Conservation (phyloP, 139 green algal genomes). For the Spirogloea muscicola region DNA sequence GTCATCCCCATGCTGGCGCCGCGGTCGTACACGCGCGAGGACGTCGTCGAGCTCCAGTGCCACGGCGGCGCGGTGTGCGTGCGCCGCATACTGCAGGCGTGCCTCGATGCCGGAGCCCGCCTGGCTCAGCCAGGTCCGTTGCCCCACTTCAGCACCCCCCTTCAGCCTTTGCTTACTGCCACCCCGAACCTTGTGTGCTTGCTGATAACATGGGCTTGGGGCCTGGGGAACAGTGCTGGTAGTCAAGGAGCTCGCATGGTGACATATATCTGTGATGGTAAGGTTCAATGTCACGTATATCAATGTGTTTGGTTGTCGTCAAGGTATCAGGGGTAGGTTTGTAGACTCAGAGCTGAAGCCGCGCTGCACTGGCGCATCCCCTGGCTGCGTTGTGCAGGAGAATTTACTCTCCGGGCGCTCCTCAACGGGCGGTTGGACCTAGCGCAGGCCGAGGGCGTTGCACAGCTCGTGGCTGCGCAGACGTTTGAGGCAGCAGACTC, state of each 20-base stretch:
- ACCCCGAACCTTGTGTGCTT: too few relatives aligned
- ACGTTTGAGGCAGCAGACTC: constrained; percentile 80
- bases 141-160: too few relatives aligned
- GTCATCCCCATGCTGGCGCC: constrained; percentile 73
- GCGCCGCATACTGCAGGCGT: constrained; percentile 66
- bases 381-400: constrained; percentile 65
- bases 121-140: constrained; percentile 57
- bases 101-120: constrained; percentile 70
- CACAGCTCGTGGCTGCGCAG: constrained; percentile 71
- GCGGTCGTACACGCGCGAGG: constrained; percentile 89
- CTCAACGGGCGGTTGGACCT: constrained; percentile 81
- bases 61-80: constrained; percentile 85
- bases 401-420: constrained; percentile 96
- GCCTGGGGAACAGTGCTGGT: too few relatives aligned
- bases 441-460: constrained; percentile 79
- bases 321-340: too few relatives aligned
- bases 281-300: too few relatives aligned
- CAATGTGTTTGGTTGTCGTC: too few relatives aligned
- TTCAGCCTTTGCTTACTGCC: too few relatives aligned
- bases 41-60: constrained; percentile 92
- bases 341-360: too few relatives aligned
- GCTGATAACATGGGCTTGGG: too few relatives aligned
- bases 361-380: too few relatives aligned
- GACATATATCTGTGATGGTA: too few relatives aligned
- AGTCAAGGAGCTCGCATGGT: too few relatives aligned